Evolutionary conservation across 306 rosid genomes (phyloP), one percentile per base, ranked within the genome.

Genomic region (Rosa rugosa): DNA sequence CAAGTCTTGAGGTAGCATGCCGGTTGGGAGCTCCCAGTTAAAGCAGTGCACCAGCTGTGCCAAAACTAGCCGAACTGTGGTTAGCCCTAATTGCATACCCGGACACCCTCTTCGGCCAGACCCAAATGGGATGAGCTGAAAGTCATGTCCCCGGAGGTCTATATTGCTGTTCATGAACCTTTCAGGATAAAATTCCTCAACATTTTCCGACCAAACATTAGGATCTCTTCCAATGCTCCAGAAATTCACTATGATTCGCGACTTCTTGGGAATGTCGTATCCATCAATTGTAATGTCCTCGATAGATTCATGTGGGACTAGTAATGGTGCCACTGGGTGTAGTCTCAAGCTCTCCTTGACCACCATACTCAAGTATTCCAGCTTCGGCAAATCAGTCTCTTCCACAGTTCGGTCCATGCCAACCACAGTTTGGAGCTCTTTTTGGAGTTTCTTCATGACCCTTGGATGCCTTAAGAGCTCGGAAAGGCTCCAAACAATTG

Each of bases 91-190:
- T 6, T 16, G 59, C 49, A 64, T 9, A 9, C 75, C 79, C 2
- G 83, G 83, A 14, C 79, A 80, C 4, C 46, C 56, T 66, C 79
- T 67, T 4, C 79, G 41, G 3, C 76, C 71, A 0, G 75, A 80
- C 18, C 89, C 89, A 76, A 89, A 87, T 72, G 88, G 89, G 23
- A 87, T 23, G 0, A 89, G 80, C 56, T 76, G 16, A 25, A 78
- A 89, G 11, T 83, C 68, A 27, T 62, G 68, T 62, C 41, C 41
- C 20, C 68, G 6, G 6, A 62, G 20, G 68, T 62, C 41, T 11
- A 62, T 11, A 1, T 27, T 25, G 68, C 3, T 62, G 68, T 62
- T 12, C 18, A 5, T 11, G 20, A 62, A 62, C 41, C 68, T 27
- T 12, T 62, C 68, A 0, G 68, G 68, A 62, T 5, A 62, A 16